A percentile compares a stretch with the other conserved stretches of the same genome.
Evolutionary conservation across 208 protist genomes (phyloP).

Genomic region (Trypanosoma melophagium): DNA sequence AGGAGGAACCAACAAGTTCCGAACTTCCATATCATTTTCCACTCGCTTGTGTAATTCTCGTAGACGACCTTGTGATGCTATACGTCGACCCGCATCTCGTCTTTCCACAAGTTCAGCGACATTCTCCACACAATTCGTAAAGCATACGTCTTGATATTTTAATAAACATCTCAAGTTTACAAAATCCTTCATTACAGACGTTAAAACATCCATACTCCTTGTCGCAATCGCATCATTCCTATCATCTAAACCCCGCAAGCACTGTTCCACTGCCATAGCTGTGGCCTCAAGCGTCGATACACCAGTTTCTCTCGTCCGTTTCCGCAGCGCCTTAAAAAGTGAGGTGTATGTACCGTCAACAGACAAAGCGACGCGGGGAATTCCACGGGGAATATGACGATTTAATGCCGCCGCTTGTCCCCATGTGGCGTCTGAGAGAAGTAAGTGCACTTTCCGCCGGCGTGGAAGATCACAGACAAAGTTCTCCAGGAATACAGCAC

Average conservation of each 20-base stretch:
- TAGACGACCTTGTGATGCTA: slow-evolving; percentile 35
- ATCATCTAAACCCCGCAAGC: slow-evolving; percentile 29
- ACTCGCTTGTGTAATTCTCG: slow-evolving; percentile 24
- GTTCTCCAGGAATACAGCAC: slow-evolving; percentile 23
- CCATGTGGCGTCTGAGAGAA: slow-evolving; percentile 84
- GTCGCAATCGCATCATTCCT: slow-evolving; percentile 19
- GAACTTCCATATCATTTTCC: slow-evolving; percentile 28
- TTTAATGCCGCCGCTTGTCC: slow-evolving; percentile 75
- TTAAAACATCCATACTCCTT: slow-evolving; percentile 23
- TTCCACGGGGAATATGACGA: slow-evolving; percentile 50
- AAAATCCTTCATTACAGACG: slow-evolving; percentile 66
- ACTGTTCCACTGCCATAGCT: slow-evolving; percentile 75
- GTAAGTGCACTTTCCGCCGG: slow-evolving; percentile 43
- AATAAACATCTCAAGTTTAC: slow-evolving; percentile 73
- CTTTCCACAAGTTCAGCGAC: slow-evolving; percentile 39
- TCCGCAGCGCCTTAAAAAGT: slow-evolving; percentile 68
- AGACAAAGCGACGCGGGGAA: slow-evolving; percentile 59
- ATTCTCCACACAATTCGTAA: slow-evolving; percentile 26
- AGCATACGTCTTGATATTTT: slow-evolving; percentile 60
- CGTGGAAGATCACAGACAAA: slow-evolving; percentile 26
- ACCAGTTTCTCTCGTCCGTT: slow-evolving; percentile 63
- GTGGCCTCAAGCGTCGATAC: slow-evolving; percentile 84
- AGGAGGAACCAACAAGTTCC: slow-evolving; percentile 47
- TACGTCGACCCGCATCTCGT: slow-evolving; percentile 42
- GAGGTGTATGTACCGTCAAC: slow-evolving; percentile 55